These are phyloP conservation scores for Cladosporium sp. DNA, from an alignment of 2,329 filamentous ascomycete genomes.

Conservation along the genomic window DNA sequence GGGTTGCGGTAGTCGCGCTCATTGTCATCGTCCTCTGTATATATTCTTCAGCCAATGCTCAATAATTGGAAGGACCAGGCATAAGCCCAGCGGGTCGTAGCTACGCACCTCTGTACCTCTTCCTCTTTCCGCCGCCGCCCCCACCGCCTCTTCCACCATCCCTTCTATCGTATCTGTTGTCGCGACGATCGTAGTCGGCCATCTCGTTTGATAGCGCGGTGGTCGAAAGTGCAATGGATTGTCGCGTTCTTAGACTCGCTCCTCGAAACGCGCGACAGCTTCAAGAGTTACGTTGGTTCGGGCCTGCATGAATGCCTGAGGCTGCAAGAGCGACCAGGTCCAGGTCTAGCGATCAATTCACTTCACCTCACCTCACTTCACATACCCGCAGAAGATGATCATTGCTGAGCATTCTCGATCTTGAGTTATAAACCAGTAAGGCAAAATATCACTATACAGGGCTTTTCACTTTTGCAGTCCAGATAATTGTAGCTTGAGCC, in stretches of 20 bases:
- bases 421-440: background rate
- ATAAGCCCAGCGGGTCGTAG: background rate
- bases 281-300: slow-evolving; percentile 8
- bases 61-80: background rate
- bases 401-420: background rate
- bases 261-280: slow-evolving; percentile 14
- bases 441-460: background rate
- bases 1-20: slow-evolving; percentile 74
- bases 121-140: slow-evolving; percentile 15
- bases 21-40: slow-evolving; percentile 71
- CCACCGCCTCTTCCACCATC: slow-evolving; percentile 3
- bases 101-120: slow-evolving; percentile 15
- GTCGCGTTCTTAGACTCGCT: slow-evolving; percentile 3
- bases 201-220: background rate
- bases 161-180: slow-evolving; percentile 7
- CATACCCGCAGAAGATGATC: background rate
- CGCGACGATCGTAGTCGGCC: slow-evolving; percentile 19
- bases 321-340: background rate
- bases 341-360: background rate
- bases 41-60: slow-evolving; percentile 6
- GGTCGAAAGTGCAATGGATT: slow-evolving; percentile 4
- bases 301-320: background rate
- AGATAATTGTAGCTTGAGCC: background rate
- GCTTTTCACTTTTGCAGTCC: background rate
- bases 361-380: background rate